Base-by-base conservation (phyloP, 164 flowering plant species). In the Litsea cubeba region DNA sequence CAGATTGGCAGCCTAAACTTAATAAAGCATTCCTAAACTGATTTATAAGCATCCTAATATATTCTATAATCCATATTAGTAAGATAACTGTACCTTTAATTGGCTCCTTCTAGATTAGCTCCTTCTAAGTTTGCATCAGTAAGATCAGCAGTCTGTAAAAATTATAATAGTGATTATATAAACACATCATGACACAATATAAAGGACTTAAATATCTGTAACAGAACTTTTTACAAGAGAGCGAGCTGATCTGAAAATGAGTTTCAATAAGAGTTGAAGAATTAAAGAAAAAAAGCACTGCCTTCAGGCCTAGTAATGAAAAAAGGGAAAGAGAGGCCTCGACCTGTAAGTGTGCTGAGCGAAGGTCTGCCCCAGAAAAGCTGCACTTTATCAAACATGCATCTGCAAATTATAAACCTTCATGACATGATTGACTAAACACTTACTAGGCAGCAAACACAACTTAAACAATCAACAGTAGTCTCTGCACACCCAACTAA, bases 31-130 rank as follows among this genome's bases (percentile, higher is more conserved):
- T 11, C 66, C 66, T 25, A 63, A 63, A 63, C 26, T 63, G 30
- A 63, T 24, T 23, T 63, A 22, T 24, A 63, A 63, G 26, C 18
- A 22, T 17, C 28, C 2, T 7, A 30, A 30, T 30, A 65, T 14
- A 65, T 65, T 17, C 20, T 18, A 30, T 30, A 65, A 11, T 65
- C n/a, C n/a, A 40, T 40, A 40, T 40, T 40, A 40, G 46, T 65
- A 30, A 18, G 46, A 35, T 22, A 49, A 20, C 11, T 58, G 71
- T 79, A 87, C 91, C 91, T 88, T 88, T 70, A 89, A 80, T 89
- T 89, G 74, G 93, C 93, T 68, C 98, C 98, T 83, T 94, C 98
- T 64, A 94, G 85, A 84, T 90, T 92, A 71, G 98, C 98, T 67
- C 95, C 95, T 85, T 94, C 93, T 70, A 94, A 76, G 83, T 94